Percentiles rank a stretch among this genome's conserved stretches.
Conservation (phyloP, 176 grass and related monocot genomes). For the Pharus latifolius region DNA sequence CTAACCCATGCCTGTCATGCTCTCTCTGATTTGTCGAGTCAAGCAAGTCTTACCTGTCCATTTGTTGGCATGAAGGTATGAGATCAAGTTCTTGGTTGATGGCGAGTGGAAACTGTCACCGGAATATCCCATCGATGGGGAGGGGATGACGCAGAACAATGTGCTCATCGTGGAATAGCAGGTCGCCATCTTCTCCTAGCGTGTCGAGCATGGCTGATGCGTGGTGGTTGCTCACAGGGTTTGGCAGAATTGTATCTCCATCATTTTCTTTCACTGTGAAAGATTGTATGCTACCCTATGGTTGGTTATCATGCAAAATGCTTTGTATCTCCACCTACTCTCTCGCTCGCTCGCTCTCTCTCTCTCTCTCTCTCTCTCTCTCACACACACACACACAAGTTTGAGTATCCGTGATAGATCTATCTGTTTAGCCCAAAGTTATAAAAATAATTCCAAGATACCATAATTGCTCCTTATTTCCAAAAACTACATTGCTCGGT, state of each 20-base stretch:
- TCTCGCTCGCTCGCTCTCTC: too few relatives aligned
- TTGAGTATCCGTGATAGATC: too few relatives aligned
- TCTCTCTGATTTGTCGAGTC: neutral
- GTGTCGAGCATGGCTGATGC: neutral
- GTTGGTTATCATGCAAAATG: neutral
- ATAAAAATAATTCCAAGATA: too few relatives aligned
- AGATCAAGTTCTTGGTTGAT: conserved; percentile 94
- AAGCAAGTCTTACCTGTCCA: neutral
- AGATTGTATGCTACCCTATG: neutral
- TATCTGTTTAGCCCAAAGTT: too few relatives aligned
- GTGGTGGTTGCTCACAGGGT: too few relatives aligned
- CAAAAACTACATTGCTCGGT: too few relatives aligned
- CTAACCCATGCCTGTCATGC: neutral
- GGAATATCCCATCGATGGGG: conserved; percentile 52
- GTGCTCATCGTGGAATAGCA: conserved; percentile 41
- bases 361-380: too few relatives aligned
- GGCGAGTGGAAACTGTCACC: conserved; percentile 80
- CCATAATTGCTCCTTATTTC: too few relatives aligned
- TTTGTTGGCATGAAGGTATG: conserved; percentile 51
- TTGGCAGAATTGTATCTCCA: neutral
- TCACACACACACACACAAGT: too few relatives aligned
- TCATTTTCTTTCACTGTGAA: neutral
- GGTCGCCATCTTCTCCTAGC: neutral
- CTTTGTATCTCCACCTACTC: too few relatives aligned
- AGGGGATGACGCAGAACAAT: conserved; percentile 67